Evolutionary conservation across 129 eudicot species (phyloP).

Genomic region (Chrysanthemum makinoi): DNA sequence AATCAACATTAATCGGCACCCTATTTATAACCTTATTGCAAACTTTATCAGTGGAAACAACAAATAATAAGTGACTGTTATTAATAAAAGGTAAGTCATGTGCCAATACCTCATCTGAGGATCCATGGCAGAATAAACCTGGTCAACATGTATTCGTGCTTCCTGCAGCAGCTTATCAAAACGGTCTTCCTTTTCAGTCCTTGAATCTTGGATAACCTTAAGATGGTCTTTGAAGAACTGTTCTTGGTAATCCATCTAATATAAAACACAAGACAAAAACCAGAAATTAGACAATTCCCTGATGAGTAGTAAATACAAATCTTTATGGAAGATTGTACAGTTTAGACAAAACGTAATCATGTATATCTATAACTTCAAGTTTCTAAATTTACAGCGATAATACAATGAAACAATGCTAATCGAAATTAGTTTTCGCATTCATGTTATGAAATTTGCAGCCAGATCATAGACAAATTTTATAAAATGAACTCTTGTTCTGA

Average conservation of each 20-base stretch:
- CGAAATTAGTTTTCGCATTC: no score
- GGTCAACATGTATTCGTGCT: background rate
- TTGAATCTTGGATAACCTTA: slow-evolving; percentile 43
- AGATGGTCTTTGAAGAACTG: slow-evolving; percentile 66
- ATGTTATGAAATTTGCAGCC: no score
- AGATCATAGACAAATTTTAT: background rate
- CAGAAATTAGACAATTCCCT: background rate
- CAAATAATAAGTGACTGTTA: background rate
- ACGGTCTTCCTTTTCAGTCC: slow-evolving; percentile 47
- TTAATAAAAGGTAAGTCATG: background rate
- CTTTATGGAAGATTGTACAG: background rate
- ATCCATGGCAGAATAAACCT: background rate
- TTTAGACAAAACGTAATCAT: background rate
- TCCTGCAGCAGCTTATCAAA: slow-evolving; percentile 71
- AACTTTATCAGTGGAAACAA: background rate
- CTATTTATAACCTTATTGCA: no score
- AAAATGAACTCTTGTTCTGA: no score
- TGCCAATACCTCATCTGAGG: slow-evolving; percentile 23
- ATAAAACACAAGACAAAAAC: background rate
- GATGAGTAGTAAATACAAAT: background rate
- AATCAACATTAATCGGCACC: background rate
- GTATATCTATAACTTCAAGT: background rate
- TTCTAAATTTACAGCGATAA: background rate
- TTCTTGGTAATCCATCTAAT: slow-evolving; percentile 78
- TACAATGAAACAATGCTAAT: no score